Base-by-base conservation (phyloP, 1,139 yeast genomes). In the Arxiozyma slooffiae region DNA sequence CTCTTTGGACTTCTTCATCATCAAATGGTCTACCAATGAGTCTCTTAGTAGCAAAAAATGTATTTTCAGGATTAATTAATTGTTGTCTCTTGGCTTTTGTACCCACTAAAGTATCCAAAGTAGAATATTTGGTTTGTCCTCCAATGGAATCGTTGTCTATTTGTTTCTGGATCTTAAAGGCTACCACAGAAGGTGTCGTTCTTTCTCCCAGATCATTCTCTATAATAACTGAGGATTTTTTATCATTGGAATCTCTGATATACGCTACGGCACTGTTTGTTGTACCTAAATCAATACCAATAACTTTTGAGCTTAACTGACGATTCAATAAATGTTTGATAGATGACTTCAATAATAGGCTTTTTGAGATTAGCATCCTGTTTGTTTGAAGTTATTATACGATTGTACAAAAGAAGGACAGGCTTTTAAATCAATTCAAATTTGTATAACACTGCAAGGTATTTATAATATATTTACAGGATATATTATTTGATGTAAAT, bases 251-350 rank as follows among this genome's bases (percentile, higher is more conserved):
- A 48, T 65, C 64, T 45, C 63, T 53, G 23, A 65, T 62, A 50
- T 64, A 64, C 0, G 92, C 92, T 8, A 83, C 92, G 0, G 92
- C 92, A 16, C 90, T 83, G 60, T 85, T 85, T 16, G 94, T 85
- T 5, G 94, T 85, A 16, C 94, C 94, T 46, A 85, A 67, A 63
- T 85, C 94, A 53, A 85, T 83, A 43, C 94, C 94, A 48, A 85
- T 77, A 2, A 84, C 88, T 52, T 62, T 64, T 6, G 50, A 48
- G 23, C 48, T 42, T 22, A 48, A 41, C 4, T 18, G 36, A 20
- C 50, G 43, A 11, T 5, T 2, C 8, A 38, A 26, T 17, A 44
- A 23, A n/a, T 23, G 40, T 44, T 30, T 37, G 8, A 34, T 57
- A 44, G 48, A 39, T 34, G n/a, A 21, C 34, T 36, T 38, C 44